Base-by-base conservation (phyloP, 495 filamentous ascomycete species). In the Talaromyces borbonicus region DNA sequence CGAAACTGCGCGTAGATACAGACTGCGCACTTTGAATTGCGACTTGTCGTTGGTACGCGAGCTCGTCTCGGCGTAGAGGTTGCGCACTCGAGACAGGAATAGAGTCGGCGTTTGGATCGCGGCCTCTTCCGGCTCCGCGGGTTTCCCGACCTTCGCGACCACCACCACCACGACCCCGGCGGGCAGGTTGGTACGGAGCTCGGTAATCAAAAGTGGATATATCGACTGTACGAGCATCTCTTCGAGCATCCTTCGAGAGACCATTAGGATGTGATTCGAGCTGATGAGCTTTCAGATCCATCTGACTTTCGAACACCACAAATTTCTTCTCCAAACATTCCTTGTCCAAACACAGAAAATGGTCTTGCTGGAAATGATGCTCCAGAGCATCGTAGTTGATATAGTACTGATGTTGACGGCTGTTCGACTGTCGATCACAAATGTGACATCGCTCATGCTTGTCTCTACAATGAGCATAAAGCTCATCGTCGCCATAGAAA, bases 271-370 rank as follows among this genome's bases (percentile, higher is more conserved):
- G 87, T 8, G 67, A 66, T 57, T 86, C 81, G 5, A 93, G 58
- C 53, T 89, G 84, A 61, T 94, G 87, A 9, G 77, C 87, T 57
- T 95, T 94, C 23, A 99, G 61, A 60, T 97, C 92, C 69, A 99
- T 81, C 54, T 94, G 84, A 0, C 87, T 87, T 38, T 84, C 86
- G 50, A 99, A 99, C 1, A 96, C 93, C n/a, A 95, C 80, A 54
- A 96, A 95, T 61, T 96, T 97, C 74, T 95, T 95, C 49, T 97
- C 92, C 57, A 88, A 54, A 49, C 92, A 99, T 47, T 95, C 90
- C 48, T 70, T 68, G 48, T 99, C 90, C 1, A 73, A 56, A 53
- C 92, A 99, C 1, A 86, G 64, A 55, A 85, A 95, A 61, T 99
- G 92, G 24, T 90, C 87, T 42, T 80, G 81, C 48, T 77, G 74